These are phyloP conservation scores for Neonothopanus nambi DNA, from an alignment of 1,284 basidiomycete genomes.

Conservation along the genomic window DNA sequence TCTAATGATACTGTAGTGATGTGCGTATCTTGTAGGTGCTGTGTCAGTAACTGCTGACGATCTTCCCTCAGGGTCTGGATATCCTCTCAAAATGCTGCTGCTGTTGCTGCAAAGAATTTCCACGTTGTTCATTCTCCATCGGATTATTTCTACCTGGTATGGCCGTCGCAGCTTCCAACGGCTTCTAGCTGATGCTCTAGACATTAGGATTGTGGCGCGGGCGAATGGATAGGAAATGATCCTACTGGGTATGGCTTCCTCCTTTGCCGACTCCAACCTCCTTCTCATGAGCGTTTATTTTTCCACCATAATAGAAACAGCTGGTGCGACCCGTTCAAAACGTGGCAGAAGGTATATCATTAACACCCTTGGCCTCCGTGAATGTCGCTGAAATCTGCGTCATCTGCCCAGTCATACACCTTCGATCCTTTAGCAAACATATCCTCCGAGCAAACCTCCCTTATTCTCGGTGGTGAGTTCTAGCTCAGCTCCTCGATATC, in stretches of 20 bases:
- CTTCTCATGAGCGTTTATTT: too few species aligned
- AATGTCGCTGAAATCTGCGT: not conserved
- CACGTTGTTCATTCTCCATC: constrained; percentile 68
- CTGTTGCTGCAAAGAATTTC: constrained; percentile 61
- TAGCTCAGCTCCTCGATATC: not conserved
- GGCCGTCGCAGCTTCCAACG: not conserved
- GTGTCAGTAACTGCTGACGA: not conserved
- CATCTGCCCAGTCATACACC: constrained; percentile 39
- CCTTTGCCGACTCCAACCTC: too few species aligned
- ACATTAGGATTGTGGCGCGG: constrained; percentile 70
- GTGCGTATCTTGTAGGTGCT: constrained; percentile 36
- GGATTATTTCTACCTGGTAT: constrained; percentile 71
- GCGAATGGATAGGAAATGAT: constrained; percentile 70
- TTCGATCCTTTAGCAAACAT: constrained; percentile 55
- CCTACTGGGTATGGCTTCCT: constrained; percentile 30
- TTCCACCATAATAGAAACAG: constrained; percentile 35
- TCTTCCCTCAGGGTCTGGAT: constrained; percentile 63
- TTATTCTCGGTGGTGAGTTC: constrained; percentile 50
- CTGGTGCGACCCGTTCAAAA: constrained; percentile 76
- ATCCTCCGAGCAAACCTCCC: constrained; percentile 31
- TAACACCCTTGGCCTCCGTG: not conserved
- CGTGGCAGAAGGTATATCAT: constrained; percentile 62
- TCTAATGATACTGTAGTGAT: constrained; percentile 70
- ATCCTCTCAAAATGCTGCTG: constrained; percentile 57
- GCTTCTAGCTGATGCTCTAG: not conserved